Evolutionary conservation across 2,329 filamentous ascomycete genomes (phyloP), one percentile per base, ranked within the genome.

Genomic region (Fulvia fulva): DNA sequence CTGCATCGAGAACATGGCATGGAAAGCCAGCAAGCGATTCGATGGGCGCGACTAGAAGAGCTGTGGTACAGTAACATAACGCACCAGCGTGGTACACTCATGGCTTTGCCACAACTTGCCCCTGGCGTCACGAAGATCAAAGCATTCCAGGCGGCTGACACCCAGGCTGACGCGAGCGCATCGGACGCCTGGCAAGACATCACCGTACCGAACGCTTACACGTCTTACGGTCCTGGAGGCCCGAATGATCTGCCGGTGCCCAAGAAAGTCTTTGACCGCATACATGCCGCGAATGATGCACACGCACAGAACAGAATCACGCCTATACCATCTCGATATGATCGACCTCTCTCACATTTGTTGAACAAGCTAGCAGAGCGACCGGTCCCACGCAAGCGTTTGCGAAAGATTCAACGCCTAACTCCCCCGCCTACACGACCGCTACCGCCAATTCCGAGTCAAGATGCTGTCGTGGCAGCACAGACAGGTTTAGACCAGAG

Each of bases 51-150:
- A 5, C 57, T 72, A 9, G 55, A 63, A 21, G 62, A 68, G 50
- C 55, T 70, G 16, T 66, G 60, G 47, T 51, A 70, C 2, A 67
- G 69, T 1, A 67, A 67, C 11, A 59, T 68, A 12, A 62, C 23
- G 1, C 19, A 50, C 6, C 65, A 60, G 12, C 59, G 63, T 19
- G 56, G 55, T 8, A 62, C 60, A 11, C 58, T 64, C 6, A 25
- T 14, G 6, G 3, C 54, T 1, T 47, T 63, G 14, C 12, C 26
- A 8, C 30, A 58, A 5, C 45, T 56, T 6, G 59, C 57, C 9
- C 63, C 60, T n/a, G 32, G 54, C 5, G 51, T 60, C 4, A 51
- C 55, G 16, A 43, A 41, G 5, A 34, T 68, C 16, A 60, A 55
- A 51, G 57, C 57, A 26, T 46, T 69, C 37, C 57, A 62, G 9